Percentiles rank a stretch among this genome's conserved stretches.
Conservation (phyloP, 75 land plant species). For the Cupressus sempervirens region DNA sequence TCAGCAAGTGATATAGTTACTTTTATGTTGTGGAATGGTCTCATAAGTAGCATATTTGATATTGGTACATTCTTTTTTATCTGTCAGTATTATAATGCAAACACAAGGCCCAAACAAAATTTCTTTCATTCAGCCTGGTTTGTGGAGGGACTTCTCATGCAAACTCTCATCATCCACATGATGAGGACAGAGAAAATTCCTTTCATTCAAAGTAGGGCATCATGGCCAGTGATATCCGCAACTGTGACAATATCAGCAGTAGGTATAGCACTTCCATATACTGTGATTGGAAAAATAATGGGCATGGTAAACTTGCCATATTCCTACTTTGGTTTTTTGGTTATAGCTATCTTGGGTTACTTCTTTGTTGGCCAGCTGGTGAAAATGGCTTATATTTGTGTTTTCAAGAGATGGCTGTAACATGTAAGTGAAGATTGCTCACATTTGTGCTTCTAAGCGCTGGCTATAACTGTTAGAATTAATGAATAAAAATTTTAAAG, state of each 20-base stretch:
- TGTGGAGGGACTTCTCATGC: conserved; percentile 53
- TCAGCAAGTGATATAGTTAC: conserved; percentile 22
- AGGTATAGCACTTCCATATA: conserved; percentile 40
- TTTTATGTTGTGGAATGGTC: conserved; percentile 56
- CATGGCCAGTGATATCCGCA: conserved; percentile 42
- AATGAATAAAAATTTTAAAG: no score
- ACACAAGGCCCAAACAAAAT: not conserved
- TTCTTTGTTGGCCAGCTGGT: conserved; percentile 37
- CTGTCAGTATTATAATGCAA: conserved; percentile 29
- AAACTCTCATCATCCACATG: conserved; percentile 47
- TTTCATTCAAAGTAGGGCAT: conserved; percentile 45
- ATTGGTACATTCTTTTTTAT: conserved; percentile 32
- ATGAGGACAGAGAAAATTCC: conserved; percentile 52
- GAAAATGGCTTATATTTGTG: conserved; percentile 37
- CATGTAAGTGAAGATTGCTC: not conserved
- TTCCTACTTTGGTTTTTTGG: conserved; percentile 54
- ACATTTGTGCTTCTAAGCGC: no score
- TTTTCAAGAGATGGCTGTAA: conserved; percentile 43
- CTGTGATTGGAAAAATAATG: conserved; percentile 33
- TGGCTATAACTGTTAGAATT: not conserved
- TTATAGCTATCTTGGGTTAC: conserved; percentile 38
- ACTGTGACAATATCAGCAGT: conserved; percentile 31
- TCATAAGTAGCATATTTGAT: conserved; percentile 32
- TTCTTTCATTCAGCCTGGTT: conserved; percentile 53
- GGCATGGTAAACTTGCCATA: conserved; percentile 25